These are phyloP conservation scores for Salix viminalis DNA, from an alignment of 345 rosid genomes.

Conservation along the genomic window DNA sequence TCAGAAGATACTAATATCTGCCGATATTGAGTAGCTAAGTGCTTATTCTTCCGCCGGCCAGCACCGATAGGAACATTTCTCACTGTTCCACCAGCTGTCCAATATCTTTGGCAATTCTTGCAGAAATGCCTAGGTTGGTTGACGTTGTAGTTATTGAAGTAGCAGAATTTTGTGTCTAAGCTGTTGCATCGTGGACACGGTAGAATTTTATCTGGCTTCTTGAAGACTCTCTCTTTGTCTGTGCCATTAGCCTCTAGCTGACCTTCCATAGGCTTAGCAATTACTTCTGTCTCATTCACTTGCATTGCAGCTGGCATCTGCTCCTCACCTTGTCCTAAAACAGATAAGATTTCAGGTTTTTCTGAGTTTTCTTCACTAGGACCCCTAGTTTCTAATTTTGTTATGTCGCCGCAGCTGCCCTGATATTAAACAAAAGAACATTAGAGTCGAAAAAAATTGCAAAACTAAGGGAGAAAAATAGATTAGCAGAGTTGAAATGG, in stretches of 20 bases:
- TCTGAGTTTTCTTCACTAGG: constrained; percentile 5
- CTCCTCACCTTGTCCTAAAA: constrained; percentile 14
- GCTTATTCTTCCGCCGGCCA: constrained; percentile 91
- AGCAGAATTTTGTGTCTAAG: constrained; percentile 92
- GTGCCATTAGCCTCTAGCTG: constrained; percentile 40
- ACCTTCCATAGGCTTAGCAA: constrained; percentile 40
- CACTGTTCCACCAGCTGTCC: constrained; percentile 98
- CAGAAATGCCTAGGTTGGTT: constrained; percentile 94
- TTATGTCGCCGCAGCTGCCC: constrained; percentile 24
- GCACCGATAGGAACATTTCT: constrained; percentile 95
- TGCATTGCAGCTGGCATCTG: constrained; percentile 11
- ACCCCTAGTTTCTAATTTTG: constrained; percentile 19
- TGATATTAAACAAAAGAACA: constrained; percentile 12
- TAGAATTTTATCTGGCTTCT: constrained; percentile 79
- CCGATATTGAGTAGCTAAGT: constrained; percentile 55
- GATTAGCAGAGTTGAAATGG: neutral
- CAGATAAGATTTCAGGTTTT: constrained; percentile 18
- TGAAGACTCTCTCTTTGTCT: constrained; percentile 53
- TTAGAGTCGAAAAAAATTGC: neutral
- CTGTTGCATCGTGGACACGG: constrained; percentile 94
- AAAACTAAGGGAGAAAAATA: neutral
- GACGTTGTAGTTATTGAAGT: constrained; percentile 89
- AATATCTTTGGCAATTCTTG: constrained; percentile 91
- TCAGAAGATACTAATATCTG: constrained; percentile 65
- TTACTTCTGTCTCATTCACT: constrained; percentile 19